These are phyloP conservation scores for Primulina tabacum DNA, from an alignment of 257 asterid species.

Conservation along the genomic window DNA sequence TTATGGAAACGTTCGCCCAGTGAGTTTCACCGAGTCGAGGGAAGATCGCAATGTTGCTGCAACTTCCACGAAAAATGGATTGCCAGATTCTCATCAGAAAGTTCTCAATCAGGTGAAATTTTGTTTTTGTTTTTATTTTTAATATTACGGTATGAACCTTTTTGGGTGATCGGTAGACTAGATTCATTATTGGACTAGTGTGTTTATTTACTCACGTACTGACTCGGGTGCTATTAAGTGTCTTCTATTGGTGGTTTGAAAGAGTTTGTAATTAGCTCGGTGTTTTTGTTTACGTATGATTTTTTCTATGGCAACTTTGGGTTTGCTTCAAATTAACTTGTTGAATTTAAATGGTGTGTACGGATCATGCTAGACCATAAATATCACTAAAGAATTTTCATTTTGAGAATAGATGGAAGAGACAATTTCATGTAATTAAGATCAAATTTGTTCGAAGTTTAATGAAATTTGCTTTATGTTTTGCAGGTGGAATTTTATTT, in stretches of 20 bases:
- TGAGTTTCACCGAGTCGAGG: conserved; percentile 32
- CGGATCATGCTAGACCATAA: too few species aligned
- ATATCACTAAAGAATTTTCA: too few species aligned
- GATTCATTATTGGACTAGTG: conserved; percentile 1
- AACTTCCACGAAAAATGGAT: conserved; percentile 37
- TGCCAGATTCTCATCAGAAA: conserved; percentile 56
- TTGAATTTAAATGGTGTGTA: too few species aligned
- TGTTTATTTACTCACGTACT: conserved; percentile 4
- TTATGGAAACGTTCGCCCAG: conserved; percentile 33
- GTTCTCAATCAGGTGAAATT: conserved; percentile 63
- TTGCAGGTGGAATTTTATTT: conserved; percentile 86
- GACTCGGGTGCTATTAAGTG: conserved; percentile 17
- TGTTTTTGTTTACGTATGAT: not conserved
- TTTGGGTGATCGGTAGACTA: not conserved
- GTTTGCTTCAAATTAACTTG: not conserved
- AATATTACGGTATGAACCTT: not conserved
- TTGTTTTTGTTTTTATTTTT: conserved; percentile 1
- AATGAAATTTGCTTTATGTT: conserved; percentile 8
- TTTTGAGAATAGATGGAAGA: too few species aligned
- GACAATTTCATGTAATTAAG: not conserved
- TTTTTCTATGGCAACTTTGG: not conserved
- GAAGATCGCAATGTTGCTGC: conserved; percentile 30
- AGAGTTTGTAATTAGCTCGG: not conserved
- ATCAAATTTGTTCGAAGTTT: too few species aligned
- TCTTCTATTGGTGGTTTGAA: not conserved